Evolutionary conservation across 1,284 basidiomycete species (phyloP).

Genomic region (Golubevia pallescens): DNA sequence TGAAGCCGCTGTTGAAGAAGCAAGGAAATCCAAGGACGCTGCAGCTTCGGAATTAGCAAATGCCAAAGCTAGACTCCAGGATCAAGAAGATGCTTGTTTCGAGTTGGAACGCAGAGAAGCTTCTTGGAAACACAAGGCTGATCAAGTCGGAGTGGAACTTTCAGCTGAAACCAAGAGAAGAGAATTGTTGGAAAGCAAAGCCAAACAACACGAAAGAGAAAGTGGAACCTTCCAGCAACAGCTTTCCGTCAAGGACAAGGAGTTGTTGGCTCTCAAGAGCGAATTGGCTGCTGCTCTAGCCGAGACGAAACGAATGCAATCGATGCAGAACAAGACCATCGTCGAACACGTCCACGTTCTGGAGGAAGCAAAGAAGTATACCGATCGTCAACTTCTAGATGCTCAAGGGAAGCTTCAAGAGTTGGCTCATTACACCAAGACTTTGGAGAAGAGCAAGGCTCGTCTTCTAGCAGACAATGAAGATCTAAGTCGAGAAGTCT

Average conservation of each 20-base stretch:
- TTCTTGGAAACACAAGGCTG: slow-evolving; percentile 42
- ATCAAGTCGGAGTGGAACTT: slow-evolving; percentile 28
- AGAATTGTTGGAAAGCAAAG: slow-evolving; percentile 31
- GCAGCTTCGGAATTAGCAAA: slow-evolving; percentile 13
- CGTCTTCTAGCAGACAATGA: slow-evolving; percentile 82
- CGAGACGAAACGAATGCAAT: slow-evolving; percentile 63
- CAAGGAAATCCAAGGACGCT: slow-evolving; percentile 9
- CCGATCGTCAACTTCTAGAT: slow-evolving; percentile 86
- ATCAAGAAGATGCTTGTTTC: slow-evolving; percentile 46
- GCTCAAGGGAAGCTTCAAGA: slow-evolving; percentile 78
- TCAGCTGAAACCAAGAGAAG: slow-evolving; percentile 41
- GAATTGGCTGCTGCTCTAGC: slow-evolving; percentile 17
- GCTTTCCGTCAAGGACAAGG: slow-evolving; percentile 69
- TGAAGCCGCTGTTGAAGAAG: slow-evolving; percentile 25
- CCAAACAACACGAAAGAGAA: slow-evolving; percentile 30
- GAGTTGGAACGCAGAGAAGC: slow-evolving; percentile 37
- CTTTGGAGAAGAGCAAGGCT: slow-evolving; percentile 79
- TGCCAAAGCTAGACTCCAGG: slow-evolving; percentile 15
- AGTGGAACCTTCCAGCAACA: slow-evolving; percentile 31
- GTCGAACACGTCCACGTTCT: slow-evolving; percentile 98
- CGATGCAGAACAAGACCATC: slow-evolving; percentile 93
- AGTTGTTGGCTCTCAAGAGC: slow-evolving; percentile 64
- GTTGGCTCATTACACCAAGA: slow-evolving; percentile 77
- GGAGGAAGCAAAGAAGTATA: slow-evolving; percentile 94
- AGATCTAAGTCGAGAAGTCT: slow-evolving; percentile 78